phyloP scores from a whole-genome alignment of 2,329 filamentous ascomycete species.

The Nemania sp. region DNA sequence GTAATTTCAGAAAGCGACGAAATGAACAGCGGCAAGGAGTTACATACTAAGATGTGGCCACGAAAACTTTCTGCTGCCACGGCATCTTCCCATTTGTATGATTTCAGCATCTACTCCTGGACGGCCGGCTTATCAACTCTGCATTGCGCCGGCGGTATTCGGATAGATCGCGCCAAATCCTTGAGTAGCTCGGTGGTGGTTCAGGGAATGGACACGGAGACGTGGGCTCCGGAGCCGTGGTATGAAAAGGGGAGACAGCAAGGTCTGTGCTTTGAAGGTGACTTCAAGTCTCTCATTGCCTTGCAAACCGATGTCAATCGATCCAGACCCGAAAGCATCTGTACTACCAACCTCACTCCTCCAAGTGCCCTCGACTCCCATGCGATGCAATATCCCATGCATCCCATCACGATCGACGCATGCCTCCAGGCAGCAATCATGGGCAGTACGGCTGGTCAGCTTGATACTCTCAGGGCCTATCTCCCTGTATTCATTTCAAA shows the following conservation, averaged over 20 bases:
- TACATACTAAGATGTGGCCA: conserved; percentile 17
- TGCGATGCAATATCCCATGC: conserved; percentile 2
- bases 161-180: not conserved
- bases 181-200: not conserved
- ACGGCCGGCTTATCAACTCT: conserved; percentile 4
- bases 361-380: not conserved
- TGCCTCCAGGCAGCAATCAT: conserved; percentile 11
- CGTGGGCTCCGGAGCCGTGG: conserved; percentile 8
- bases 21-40: not conserved
- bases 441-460: not conserved
- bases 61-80: conserved; percentile 13
- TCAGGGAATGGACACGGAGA: not conserved
- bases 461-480: not conserved
- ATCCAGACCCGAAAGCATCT: not conserved
- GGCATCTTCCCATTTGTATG: conserved; percentile 19
- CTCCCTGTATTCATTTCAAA: conserved; percentile 9
- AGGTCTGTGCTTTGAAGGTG: conserved; percentile 24
- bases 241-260: conserved; percentile 19
- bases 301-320: conserved; percentile 12
- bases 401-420: conserved; percentile 17
- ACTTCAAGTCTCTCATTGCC: conserved; percentile 17
- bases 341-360: not conserved
- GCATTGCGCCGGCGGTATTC: conserved; percentile 26
- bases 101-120: conserved; percentile 29
- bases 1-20: not conserved